Base-by-base conservation (phyloP, 2,329 filamentous ascomycete genomes). In the Ceratocystis diversiconidia region DNA sequence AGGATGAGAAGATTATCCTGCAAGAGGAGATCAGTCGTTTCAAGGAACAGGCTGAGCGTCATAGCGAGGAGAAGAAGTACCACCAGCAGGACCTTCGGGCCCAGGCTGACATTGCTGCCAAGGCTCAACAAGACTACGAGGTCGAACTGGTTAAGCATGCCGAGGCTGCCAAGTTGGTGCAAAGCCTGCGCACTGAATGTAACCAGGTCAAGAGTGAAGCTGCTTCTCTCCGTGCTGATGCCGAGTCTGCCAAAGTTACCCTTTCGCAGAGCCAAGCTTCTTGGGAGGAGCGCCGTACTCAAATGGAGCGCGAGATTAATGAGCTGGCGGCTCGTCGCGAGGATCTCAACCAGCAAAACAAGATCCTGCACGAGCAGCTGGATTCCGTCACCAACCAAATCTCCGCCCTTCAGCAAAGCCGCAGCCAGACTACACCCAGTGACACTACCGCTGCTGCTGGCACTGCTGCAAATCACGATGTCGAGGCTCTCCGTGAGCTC, bases 81-180 rank as follows among this genome's bases (percentile, higher is more conserved):
- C 89, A 96, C 72, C 90, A 95, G 73, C 88, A 95, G 71, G 92
- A 97, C 71, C 83, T 97, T 52, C 92, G 94, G 68, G 87, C 90
- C 0, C 94, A 99, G 74, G 92, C 92, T 32, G 89, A 95, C 57
- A 97, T 99, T 71, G 91, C 94, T 1, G 86, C 90, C 64, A 89
- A 90, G 74, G 91, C 94, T 2, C 94, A 99, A 73, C 88, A 95
- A 72, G 92, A 94, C 70, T 99, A 99, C 73, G 95, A 99, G 74
- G 86, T 86, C 69, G 94, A 99, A 74, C 81, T 99, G 10, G 83
- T 96, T 71, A 96, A 94, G 77, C 94, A 99, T 75, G 92, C 92
- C 1, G 90, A 96, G 70, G 94, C 92, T n/a, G 90, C 92, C 12
- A 92, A 91, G 75, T 83, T 85, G 44, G 80, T 96, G 15, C 90